Conservation (phyloP, 2,329 filamentous ascomycete species). For the Aspergillus uvarum region DNA sequence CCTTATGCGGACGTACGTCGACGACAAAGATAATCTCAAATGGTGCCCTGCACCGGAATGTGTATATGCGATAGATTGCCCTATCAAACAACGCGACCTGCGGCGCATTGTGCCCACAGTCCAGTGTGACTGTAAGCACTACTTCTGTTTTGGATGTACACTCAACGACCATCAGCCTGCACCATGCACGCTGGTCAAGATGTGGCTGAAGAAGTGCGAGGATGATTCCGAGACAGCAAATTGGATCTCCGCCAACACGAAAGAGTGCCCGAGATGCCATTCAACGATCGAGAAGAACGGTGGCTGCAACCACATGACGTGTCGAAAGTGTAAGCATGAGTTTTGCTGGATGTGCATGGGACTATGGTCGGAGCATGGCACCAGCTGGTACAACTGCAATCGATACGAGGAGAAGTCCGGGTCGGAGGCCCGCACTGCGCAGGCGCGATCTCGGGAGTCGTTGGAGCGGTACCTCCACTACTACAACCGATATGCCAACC, state of each 20-base stretch:
- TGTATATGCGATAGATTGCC: slow-evolving; percentile 85
- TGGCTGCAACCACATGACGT: slow-evolving; percentile 97
- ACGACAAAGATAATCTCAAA: slow-evolving; percentile 91
- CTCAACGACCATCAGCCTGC: slow-evolving; percentile 89
- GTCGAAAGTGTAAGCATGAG: slow-evolving; percentile 90
- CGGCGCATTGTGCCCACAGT: slow-evolving; percentile 86
- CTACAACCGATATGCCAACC: slow-evolving; percentile 98
- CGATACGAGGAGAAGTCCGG: slow-evolving; percentile 96
- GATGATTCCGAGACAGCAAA: slow-evolving; percentile 98
- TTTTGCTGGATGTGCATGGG: slow-evolving; percentile 99
- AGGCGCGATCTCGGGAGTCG: slow-evolving; percentile 85
- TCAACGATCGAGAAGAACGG: slow-evolving; percentile 99
- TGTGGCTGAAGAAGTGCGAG: slow-evolving; percentile 96
- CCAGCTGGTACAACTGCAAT: slow-evolving; percentile 99
- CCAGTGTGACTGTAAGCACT: slow-evolving; percentile 75
- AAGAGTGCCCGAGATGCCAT: slow-evolving; percentile 93
- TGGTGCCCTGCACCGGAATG: slow-evolving; percentile 99
- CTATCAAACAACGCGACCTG: slow-evolving; percentile 83
- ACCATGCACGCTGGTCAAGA: slow-evolving; percentile 86
- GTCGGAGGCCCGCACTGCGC: slow-evolving; percentile 82
- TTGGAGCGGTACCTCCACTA: slow-evolving; percentile 97
- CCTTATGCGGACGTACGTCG: slow-evolving; percentile 90
- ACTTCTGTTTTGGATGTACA: slow-evolving; percentile 94
- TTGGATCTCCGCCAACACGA: slow-evolving; percentile 99
- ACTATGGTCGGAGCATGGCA: slow-evolving; percentile 96